These are phyloP conservation scores for Ophiognomonia clavigignenti-juglandacearum DNA, from an alignment of 2,329 filamentous ascomycete species.

Conservation along the genomic window DNA sequence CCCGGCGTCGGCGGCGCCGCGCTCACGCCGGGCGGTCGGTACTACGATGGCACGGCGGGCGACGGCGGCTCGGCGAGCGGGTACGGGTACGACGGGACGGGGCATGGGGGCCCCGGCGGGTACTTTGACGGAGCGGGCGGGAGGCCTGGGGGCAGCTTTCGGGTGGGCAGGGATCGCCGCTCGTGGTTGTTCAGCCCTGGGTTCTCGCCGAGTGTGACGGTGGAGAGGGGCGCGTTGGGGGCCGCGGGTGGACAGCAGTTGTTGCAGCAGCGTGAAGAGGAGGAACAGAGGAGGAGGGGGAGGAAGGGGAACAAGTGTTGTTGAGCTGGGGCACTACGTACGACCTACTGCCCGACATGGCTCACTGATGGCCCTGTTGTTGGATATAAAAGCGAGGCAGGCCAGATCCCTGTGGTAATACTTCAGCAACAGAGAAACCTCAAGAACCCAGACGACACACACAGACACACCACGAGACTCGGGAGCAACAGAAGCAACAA, in stretches of 20 bases:
- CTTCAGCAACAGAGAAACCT: too few species aligned
- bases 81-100: slow-evolving; percentile 15
- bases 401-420: too few species aligned
- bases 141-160: slow-evolving; percentile 47
- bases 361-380: too few species aligned
- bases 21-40: too few species aligned
- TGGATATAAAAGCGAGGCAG: too few species aligned
- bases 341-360: too few species aligned
- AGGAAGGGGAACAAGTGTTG: slow-evolving; percentile 11
- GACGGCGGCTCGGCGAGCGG: slow-evolving; percentile 13
- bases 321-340: too few species aligned
- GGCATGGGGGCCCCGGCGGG: slow-evolving; percentile 12
- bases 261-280: slow-evolving; percentile 19
- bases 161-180: slow-evolving; percentile 51
- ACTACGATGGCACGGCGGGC: too few species aligned
- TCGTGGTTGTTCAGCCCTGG: slow-evolving; percentile 55
- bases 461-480: too few species aligned
- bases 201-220: slow-evolving; percentile 47
- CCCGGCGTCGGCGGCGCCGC: slow-evolving; percentile 41
- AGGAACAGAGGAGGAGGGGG: slow-evolving; percentile 15
- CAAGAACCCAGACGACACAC: too few species aligned
- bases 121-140: slow-evolving; percentile 52
- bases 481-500: too few species aligned
- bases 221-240: slow-evolving; percentile 35
- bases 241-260: slow-evolving; percentile 21